These are phyloP conservation scores for Centaurea solstitialis DNA, from an alignment of 129 eudicot species.

Conservation along the genomic window DNA sequence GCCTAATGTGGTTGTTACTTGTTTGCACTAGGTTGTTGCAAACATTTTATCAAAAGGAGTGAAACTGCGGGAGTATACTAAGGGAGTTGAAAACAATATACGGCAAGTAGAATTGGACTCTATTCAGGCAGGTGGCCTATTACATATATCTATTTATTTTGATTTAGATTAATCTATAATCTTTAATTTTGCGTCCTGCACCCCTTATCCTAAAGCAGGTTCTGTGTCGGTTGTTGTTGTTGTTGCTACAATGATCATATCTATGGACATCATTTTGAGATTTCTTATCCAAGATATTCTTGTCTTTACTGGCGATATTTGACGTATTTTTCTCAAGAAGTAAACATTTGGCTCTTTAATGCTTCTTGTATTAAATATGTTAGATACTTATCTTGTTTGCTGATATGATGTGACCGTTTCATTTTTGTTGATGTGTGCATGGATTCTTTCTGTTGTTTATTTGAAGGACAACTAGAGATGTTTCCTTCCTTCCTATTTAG, in stretches of 20 bases:
- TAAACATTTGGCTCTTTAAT: neutral
- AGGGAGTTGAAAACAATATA: constrained; percentile 92
- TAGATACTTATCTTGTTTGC: constrained; percentile 1
- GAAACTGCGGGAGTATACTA: constrained; percentile 84
- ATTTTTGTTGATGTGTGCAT: neutral
- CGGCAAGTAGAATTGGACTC: constrained; percentile 92
- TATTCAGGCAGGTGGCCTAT: constrained; percentile 68
- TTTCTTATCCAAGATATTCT: neutral
- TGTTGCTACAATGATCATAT: neutral
- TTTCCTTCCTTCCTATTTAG: neutral
- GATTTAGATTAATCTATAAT: neutral
- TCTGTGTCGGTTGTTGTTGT: neutral
- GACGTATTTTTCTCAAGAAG: neutral
- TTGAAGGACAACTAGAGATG: neutral
- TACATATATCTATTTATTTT: constrained; percentile 5
- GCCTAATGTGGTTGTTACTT: constrained; percentile 17
- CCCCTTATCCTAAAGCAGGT: neutral
- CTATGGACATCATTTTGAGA: neutral
- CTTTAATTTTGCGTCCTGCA: neutral
- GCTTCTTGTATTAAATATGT: neutral
- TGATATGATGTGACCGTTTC: neutral
- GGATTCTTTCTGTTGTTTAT: neutral
- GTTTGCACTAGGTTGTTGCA: constrained; percentile 69
- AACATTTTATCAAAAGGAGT: constrained; percentile 91
- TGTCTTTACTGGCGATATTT: neutral